Base-by-base conservation (phyloP, 2,329 filamentous ascomycete species). In the Huntiella moniliformis region DNA sequence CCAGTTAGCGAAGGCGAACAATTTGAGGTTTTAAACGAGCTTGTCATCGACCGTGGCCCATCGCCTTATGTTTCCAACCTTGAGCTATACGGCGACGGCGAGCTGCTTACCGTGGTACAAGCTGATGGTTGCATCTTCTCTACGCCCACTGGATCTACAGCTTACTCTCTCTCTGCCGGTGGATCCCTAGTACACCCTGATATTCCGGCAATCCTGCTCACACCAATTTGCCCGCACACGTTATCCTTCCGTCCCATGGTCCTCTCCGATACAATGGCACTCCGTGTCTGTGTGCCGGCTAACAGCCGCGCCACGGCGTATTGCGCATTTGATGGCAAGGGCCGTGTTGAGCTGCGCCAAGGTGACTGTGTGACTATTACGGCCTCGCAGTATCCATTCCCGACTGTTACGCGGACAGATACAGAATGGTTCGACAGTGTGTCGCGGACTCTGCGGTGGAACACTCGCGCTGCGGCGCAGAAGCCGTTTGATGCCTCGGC, bases 401-500 rank as follows among this genome's bases (percentile, higher is more conserved):
- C 91, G 2, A 96, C 91, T 1, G 88, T 98, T 38, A 84, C 92
- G 48, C 82, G 85, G 52, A 84, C 81, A 52, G 79, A 79, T 51
- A 82, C 80, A 1, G 91, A 98, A 61, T 98, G 91, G 91, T 95
- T 98, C 58, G 83, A 95, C 61, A 92, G 84, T 56, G 85, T 98
- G 42, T 85, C 83, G 45, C 76, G 88, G 50, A 94, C 88, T 3
- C 68, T 98, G 49, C 74, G 87, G 51, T 98, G 91, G 91, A 98
- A 98, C 63, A 88, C 82, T 18, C 74, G 91, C 39, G 87, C 86
- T 4, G 87, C 88, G 4, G 79, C 80, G 46, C 91, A 98, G 62
- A 96, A 95, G 61, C 83, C 77, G 3, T 98, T 92, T 68, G 79
- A 81, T 46, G 61, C 67, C n/a, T 53, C 54, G 17, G 52, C 53